Percentiles rank a stretch among this genome's conserved stretches.
Evolutionary conservation across 257 asterid species (phyloP).

Genomic region (Petrea volubilis): DNA sequence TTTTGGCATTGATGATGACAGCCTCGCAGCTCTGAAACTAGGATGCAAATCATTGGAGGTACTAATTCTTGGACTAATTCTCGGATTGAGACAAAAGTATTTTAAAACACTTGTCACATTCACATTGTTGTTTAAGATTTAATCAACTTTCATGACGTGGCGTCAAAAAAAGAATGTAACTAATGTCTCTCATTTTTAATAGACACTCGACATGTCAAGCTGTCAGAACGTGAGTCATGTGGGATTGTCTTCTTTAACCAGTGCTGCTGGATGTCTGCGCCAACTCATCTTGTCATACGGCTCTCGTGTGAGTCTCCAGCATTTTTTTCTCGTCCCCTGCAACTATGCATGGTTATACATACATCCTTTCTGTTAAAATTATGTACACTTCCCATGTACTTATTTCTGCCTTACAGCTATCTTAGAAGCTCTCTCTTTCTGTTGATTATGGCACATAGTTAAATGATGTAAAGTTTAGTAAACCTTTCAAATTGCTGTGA

Average conservation of each 20-base stretch:
- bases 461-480: too few species aligned
- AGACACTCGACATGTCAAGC: conserved; percentile 90
- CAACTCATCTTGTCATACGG: conserved; percentile 75
- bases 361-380: too few species aligned
- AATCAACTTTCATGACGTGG: neutral
- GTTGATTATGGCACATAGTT: too few species aligned
- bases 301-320: conserved; percentile 57
- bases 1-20: conserved; percentile 74
- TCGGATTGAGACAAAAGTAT: neutral
- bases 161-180: too few species aligned
- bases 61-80: conserved; percentile 11
- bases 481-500: too few species aligned
- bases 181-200: conserved; percentile 28
- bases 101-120: neutral
- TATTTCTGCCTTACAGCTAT: too few species aligned
- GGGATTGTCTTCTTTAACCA: conserved; percentile 77
- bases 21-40: conserved; percentile 62
- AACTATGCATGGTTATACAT: neutral
- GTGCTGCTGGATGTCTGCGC: conserved; percentile 54
- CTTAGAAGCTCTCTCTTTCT: too few species aligned
- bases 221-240: conserved; percentile 77
- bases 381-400: too few species aligned
- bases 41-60: conserved; percentile 82
- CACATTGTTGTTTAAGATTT: neutral
- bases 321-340: neutral